Base-by-base conservation (phyloP, 495 filamentous ascomycete species). In the Aspergillus mulundensis region DNA sequence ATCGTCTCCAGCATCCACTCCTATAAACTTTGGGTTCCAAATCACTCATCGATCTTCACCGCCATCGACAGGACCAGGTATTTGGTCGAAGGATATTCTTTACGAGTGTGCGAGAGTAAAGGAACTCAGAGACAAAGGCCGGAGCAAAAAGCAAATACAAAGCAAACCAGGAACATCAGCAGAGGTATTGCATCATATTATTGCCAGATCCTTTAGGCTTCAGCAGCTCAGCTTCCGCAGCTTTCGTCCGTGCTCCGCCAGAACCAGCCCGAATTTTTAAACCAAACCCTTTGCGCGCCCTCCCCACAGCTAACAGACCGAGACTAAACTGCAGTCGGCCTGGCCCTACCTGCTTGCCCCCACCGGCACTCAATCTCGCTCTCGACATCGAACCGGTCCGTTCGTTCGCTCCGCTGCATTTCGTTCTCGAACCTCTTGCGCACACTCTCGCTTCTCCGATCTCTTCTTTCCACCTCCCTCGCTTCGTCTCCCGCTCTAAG, bases 251-350 rank as follows among this genome's bases (percentile, higher is more conserved):
- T 40, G 38, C 38, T 42, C 15, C 36, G 30, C 34, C 16, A 16
- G 36, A 30, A 6, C 23, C 24, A 43, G 44, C 16, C 28, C 23
- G 21, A 56, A 42, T 42, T 28, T 51, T 51, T 41, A 21, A 53
- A 53, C 24, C 50, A 20, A 45, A 45, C n/a, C 36, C 12, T 50
- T 42, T 32, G 14, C 24, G 11, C 11, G 39, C 42, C 32, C 56
- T 58, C 56, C 56, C 50, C 50, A 59, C 57, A 54, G 49, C 38
- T 40, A 40, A 12, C 15, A 16, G 38, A 40, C 38, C 38, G n/a
- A 10, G 36, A 56, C 54, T 56, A 56, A 36, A 56, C 54, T 50
- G 23, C 28, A 50, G 28, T 56, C 34, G 54, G 54, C 54, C 54
- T 56, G 54, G 54, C 54, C 24, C 36, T 47, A 28, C 20, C 50